These are phyloP conservation scores for Cordyceps cateniannulata DNA, from an alignment of 2,329 filamentous ascomycete species.

Conservation along the genomic window DNA sequence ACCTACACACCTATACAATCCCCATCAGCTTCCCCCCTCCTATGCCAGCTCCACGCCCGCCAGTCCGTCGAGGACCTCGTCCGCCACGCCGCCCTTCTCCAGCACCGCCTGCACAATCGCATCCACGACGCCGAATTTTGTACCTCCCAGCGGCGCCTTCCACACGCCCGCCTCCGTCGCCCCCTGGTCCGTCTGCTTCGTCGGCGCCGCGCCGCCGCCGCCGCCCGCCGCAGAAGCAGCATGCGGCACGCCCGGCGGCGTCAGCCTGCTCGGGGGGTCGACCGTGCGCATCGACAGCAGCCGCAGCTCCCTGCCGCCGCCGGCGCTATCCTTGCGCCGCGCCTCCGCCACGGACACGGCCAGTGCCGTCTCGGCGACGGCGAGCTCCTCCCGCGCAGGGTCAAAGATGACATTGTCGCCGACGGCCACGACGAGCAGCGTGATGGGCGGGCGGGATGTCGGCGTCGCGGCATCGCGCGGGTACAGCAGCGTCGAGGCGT, in stretches of 20 bases:
- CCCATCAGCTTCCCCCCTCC: neutral
- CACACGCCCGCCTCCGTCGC: conserved; percentile 67
- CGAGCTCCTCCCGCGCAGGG: conserved; percentile 82
- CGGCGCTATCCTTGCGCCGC: conserved; percentile 12
- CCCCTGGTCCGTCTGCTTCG: conserved; percentile 32
- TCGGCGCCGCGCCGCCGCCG: conserved; percentile 34
- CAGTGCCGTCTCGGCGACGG: conserved; percentile 82
- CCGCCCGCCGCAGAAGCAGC: conserved; percentile 31
- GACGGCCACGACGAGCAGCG: conserved; percentile 81
- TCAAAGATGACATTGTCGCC: conserved; percentile 91
- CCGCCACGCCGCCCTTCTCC: conserved; percentile 70
- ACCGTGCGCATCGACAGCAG: conserved; percentile 66
- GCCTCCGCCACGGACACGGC: conserved; percentile 70
- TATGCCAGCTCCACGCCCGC: conserved; percentile 66
- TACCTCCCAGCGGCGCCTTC: conserved; percentile 77
- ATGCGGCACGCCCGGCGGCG: conserved; percentile 63
- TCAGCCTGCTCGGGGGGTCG: conserved; percentile 67
- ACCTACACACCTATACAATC: neutral
- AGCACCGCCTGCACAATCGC: conserved; percentile 72
- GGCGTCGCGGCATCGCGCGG: conserved; percentile 21
- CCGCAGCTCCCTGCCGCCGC: conserved; percentile 42
- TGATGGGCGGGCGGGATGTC: conserved; percentile 64
- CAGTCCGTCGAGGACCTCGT: conserved; percentile 78
- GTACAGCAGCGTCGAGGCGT: conserved; percentile 72
- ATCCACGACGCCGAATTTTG: conserved; percentile 66